These are phyloP conservation scores for Penicillium soppii DNA, from an alignment of 495 filamentous ascomycete genomes.

Conservation along the genomic window DNA sequence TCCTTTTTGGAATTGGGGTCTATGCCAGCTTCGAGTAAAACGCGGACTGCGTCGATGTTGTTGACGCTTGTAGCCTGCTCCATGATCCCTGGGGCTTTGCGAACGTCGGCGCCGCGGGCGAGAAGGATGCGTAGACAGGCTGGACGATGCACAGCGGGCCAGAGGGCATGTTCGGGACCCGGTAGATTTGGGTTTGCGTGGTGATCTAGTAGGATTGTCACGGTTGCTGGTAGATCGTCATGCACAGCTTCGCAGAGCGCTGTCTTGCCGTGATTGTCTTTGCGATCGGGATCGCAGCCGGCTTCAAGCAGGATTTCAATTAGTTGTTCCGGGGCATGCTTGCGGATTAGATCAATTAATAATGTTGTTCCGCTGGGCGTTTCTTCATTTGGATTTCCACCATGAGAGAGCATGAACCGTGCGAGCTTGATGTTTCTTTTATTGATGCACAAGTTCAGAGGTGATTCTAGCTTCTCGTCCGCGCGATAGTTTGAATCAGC, in stretches of 20 bases:
- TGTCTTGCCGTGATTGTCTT: slow-evolving; percentile 52
- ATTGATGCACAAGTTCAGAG: no score
- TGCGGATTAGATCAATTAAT: slow-evolving; percentile 47
- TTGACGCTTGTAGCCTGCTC: slow-evolving; percentile 54
- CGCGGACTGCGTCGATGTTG: slow-evolving; percentile 41
- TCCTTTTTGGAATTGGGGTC: slow-evolving; percentile 55
- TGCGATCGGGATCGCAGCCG: slow-evolving; percentile 49
- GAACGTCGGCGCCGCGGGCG: slow-evolving; percentile 46
- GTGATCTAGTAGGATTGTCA: slow-evolving; percentile 47
- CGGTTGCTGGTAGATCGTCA: slow-evolving; percentile 45
- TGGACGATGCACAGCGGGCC: slow-evolving; percentile 54
- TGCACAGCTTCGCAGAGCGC: slow-evolving; percentile 55
- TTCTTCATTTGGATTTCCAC: slow-evolving; percentile 42
- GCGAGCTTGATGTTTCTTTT: no score
- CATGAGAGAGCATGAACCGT: slow-evolving; percentile 47
- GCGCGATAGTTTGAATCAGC: no score
- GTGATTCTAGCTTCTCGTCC: no score
- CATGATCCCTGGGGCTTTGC: slow-evolving; percentile 49
- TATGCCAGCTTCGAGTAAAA: slow-evolving; percentile 48
- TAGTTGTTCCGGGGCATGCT: slow-evolving; percentile 37
- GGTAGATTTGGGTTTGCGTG: slow-evolving; percentile 54
- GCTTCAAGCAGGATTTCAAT: slow-evolving; percentile 48
- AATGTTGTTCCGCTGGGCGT: slow-evolving; percentile 45
- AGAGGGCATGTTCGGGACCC: slow-evolving; percentile 51
- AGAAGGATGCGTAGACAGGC: slow-evolving; percentile 49